Evolutionary conservation across 2,329 filamentous ascomycete species (phyloP).

Genomic region (Cryphonectria carpinicola): DNA sequence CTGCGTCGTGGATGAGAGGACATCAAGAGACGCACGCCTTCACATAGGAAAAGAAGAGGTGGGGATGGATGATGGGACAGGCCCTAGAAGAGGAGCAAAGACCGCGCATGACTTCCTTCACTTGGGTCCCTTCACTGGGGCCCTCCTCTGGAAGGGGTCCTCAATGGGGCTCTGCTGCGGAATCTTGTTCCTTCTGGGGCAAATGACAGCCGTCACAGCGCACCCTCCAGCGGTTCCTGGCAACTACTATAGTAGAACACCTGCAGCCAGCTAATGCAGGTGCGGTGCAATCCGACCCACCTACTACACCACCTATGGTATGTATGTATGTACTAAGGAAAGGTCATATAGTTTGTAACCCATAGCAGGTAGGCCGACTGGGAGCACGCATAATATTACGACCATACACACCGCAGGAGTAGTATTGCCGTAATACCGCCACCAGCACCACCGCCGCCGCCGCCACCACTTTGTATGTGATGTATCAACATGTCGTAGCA

Average conservation of each 20-base stretch:
- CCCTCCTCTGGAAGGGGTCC: not conserved
- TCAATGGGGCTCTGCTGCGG: not conserved
- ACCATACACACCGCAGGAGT: not conserved
- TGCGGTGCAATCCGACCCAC: not conserved
- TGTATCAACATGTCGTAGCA: not conserved
- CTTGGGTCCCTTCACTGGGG: not conserved
- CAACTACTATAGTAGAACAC: not conserved
- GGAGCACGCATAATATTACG: no score
- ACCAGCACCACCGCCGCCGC: not conserved
- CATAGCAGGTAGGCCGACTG: not conserved
- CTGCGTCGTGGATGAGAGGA: not conserved
- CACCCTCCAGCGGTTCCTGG: not conserved
- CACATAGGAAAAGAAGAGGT: not conserved
- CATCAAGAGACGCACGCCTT: not conserved
- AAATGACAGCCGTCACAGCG: not conserved
- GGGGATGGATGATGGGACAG: not conserved
- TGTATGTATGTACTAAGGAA: not conserved
- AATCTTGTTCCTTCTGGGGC: not conserved
- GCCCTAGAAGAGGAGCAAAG: not conserved
- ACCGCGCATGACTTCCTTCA: not conserved
- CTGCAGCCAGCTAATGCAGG: slow-evolving; percentile 2
- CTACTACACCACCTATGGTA: not conserved
- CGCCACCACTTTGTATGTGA: not conserved
- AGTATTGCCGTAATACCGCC: not conserved
- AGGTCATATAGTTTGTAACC: no score